These are phyloP conservation scores for Colletotrichum salicis DNA, from an alignment of 2,329 filamentous ascomycete species.

Conservation along the genomic window DNA sequence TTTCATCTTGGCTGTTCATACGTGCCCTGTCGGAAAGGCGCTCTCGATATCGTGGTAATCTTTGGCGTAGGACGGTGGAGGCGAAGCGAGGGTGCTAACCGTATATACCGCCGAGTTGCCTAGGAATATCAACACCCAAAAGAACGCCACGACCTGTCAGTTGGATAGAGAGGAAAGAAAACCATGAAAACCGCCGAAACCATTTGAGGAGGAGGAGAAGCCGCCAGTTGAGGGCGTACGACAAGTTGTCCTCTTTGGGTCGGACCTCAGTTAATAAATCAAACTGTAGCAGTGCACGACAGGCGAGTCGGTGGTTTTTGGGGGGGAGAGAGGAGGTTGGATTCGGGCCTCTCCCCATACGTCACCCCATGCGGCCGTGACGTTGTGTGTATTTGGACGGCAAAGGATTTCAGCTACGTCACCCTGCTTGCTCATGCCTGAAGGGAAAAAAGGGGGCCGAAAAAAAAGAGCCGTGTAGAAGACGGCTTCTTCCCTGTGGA, in stretches of 20 bases:
- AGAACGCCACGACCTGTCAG: not conserved
- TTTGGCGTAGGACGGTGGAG: not conserved
- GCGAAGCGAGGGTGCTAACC: not conserved
- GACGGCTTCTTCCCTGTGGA: not conserved
- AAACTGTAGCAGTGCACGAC: not conserved
- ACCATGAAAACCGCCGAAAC: not conserved
- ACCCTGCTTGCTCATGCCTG: not conserved
- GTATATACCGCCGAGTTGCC: not conserved
- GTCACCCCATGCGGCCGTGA: not conserved
- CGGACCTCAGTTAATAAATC: not conserved
- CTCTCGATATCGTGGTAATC: not conserved
- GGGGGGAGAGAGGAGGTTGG: not conserved
- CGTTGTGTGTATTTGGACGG: not conserved
- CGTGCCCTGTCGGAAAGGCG: not conserved
- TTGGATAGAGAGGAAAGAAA: not conserved
- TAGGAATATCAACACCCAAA: not conserved
- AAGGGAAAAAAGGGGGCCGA: not conserved
- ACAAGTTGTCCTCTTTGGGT: not conserved
- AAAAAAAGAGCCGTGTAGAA: not conserved
- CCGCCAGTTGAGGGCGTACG: not conserved
- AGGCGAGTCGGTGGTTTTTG: not conserved
- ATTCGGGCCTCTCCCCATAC: not conserved
- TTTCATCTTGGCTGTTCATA: not conserved
- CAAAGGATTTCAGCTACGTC: not conserved
- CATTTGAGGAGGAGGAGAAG: not conserved